A percentile compares a stretch with the other conserved stretches of the same genome.
Conservation (phyloP, 1,284 basidiomycete genomes). For the Pisolithus thermaeus region DNA sequence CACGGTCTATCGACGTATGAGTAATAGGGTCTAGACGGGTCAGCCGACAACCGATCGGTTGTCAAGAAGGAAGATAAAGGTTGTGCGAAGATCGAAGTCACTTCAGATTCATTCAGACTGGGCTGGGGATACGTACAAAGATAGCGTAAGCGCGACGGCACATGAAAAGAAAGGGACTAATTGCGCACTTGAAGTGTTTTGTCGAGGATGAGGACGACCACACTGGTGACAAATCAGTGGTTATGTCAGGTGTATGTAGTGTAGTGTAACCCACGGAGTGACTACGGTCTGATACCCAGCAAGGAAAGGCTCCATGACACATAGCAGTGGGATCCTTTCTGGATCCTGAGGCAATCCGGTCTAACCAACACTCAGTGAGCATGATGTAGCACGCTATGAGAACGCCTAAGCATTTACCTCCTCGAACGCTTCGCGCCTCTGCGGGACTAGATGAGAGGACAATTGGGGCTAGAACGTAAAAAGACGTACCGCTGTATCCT, state of each 20-base stretch:
- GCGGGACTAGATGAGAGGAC: background rate
- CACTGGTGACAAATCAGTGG: slow-evolving; percentile 37
- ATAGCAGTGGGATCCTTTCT: slow-evolving; percentile 64
- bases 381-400: background rate
- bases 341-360: slow-evolving; percentile 73
- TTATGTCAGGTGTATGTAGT: background rate
- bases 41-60: slow-evolving; percentile 34
- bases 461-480: background rate
- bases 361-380: slow-evolving; percentile 33
- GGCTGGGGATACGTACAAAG: slow-evolving; percentile 42
- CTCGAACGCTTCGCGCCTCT: slow-evolving; percentile 73
- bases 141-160: background rate
- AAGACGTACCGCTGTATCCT: slow-evolving; percentile 71
- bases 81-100: slow-evolving; percentile 75
- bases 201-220: slow-evolving; percentile 78
- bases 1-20: slow-evolving; percentile 52
- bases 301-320: slow-evolving; percentile 71
- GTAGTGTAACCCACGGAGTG: slow-evolving; percentile 56
- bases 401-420: slow-evolving; percentile 38
- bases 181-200: slow-evolving; percentile 52
- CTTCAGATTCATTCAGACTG: slow-evolving; percentile 73
- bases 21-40: slow-evolving; percentile 45
- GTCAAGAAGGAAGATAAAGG: slow-evolving; percentile 72
- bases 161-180: background rate
- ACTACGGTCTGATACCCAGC: slow-evolving; percentile 69